Conservation (phyloP, 192 early-diverging fungal species). For the Anaeromyces robustus region DNA sequence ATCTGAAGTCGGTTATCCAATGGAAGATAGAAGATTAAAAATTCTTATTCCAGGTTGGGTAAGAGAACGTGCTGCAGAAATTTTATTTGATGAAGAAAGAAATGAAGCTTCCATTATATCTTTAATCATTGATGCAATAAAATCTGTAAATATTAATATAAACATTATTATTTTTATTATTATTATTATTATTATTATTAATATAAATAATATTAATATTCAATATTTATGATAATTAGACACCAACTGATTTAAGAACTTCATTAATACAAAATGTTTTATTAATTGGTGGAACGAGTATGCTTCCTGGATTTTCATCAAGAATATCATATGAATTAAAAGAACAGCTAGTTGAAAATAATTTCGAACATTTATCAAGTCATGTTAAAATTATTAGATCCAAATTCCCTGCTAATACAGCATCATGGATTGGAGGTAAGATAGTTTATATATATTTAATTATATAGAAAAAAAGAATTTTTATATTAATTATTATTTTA, state of each 20-base stretch:
- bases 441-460: too few relatives aligned
- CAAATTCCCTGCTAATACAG: background rate
- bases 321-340: background rate
- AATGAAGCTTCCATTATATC: constrained; percentile 41
- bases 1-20: background rate
- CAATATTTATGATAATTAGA: constrained; percentile 11
- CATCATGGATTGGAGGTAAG: background rate
- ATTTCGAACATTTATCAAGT: background rate
- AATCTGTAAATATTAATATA: background rate
- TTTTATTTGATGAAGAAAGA: constrained; percentile 51
- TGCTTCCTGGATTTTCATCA: constrained; percentile 50
- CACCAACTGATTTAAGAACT: constrained; percentile 54
- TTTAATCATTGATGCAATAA: constrained; percentile 33
- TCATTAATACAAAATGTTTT: constrained; percentile 46
- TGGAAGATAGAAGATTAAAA: background rate
- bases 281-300: constrained; percentile 58
- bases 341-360: background rate
- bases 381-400: background rate
- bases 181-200: constrained; percentile 8
- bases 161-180: too few relatives aligned
- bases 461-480: too few relatives aligned
- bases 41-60: constrained; percentile 64
- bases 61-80: constrained; percentile 60
- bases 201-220: background rate
- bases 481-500: too few relatives aligned